phyloP scores from a whole-genome alignment of 352 stramenopile species.

The Pythium folliculosum region DNA sequence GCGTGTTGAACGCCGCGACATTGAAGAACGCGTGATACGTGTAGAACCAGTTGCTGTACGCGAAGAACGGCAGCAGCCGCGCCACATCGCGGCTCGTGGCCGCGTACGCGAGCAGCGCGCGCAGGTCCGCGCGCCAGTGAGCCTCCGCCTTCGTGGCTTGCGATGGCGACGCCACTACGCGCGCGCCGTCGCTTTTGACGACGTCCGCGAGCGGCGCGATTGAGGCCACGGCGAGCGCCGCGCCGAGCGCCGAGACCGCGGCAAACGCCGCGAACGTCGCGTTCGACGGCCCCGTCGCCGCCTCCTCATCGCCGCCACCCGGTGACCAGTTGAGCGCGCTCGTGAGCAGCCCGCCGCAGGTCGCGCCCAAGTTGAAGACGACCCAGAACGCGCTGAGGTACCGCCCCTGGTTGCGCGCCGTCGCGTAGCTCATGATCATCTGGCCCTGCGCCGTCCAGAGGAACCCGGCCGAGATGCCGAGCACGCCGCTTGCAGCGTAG shows the following conservation, averaged over 20 bases:
- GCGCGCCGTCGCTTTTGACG: constrained; percentile 28
- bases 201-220: constrained; percentile 37
- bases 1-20: constrained; percentile 42
- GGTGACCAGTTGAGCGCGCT: constrained; percentile 50
- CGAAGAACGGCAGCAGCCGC: constrained; percentile 46
- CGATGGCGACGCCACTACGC: constrained; percentile 9
- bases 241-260: constrained; percentile 49
- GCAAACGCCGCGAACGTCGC: constrained; percentile 66
- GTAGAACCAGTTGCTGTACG: constrained; percentile 73
- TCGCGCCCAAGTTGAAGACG: constrained; percentile 78
- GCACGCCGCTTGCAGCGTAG: constrained; percentile 37
- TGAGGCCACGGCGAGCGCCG: constrained; percentile 40
- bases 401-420: constrained; percentile 38
- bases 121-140: constrained; percentile 8
- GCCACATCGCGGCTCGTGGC: constrained; percentile 22
- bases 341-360: constrained; percentile 59
- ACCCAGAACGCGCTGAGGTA: constrained; percentile 78
- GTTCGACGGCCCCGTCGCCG: constrained; percentile 25
- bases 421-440: constrained; percentile 67
- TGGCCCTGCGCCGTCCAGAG: constrained; percentile 80
- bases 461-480: constrained; percentile 63
- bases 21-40: constrained; percentile 66
- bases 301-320: not conserved
- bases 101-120: constrained; percentile 14
- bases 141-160: too few relatives aligned